phyloP scores from a whole-genome alignment of 164 flowering plant genomes.

The Chimonanthus salicifolius region DNA sequence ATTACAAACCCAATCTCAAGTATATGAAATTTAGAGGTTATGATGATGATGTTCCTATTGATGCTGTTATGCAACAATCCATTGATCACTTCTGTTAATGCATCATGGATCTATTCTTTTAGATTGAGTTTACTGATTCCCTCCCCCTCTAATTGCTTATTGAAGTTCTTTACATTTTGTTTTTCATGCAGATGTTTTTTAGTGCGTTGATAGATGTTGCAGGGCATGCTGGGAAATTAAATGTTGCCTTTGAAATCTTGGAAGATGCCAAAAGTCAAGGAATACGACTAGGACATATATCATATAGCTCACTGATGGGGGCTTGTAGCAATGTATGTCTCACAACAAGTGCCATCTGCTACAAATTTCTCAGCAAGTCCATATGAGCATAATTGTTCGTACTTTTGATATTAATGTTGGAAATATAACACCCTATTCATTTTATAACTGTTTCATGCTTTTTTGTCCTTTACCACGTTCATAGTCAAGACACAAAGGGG shows the following conservation, averaged over 20 bases:
- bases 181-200: slow-evolving; percentile 67
- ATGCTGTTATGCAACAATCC: not conserved
- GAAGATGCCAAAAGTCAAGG: slow-evolving; percentile 52
- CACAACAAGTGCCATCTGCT: slow-evolving; percentile 3
- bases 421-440: not conserved
- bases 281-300: slow-evolving; percentile 49
- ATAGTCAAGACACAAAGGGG: no score
- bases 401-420: not conserved
- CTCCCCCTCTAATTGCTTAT: not conserved
- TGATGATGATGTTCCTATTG: no score
- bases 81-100: not conserved
- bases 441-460: not conserved
- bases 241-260: slow-evolving; percentile 68
- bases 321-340: slow-evolving; percentile 89
- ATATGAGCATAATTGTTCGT: not conserved
- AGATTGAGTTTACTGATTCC: not conserved
- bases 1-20: no score
- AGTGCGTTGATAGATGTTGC: slow-evolving; percentile 91
- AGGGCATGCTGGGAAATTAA: slow-evolving; percentile 86
- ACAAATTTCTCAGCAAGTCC: not conserved
- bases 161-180: not conserved
- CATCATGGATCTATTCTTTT: not conserved
- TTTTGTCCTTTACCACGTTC: no score
- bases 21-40: no score
- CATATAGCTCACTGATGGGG: slow-evolving; percentile 95